Conservation (phyloP, 2,329 filamentous ascomycete species). For the Neonectria neomacrospora region DNA sequence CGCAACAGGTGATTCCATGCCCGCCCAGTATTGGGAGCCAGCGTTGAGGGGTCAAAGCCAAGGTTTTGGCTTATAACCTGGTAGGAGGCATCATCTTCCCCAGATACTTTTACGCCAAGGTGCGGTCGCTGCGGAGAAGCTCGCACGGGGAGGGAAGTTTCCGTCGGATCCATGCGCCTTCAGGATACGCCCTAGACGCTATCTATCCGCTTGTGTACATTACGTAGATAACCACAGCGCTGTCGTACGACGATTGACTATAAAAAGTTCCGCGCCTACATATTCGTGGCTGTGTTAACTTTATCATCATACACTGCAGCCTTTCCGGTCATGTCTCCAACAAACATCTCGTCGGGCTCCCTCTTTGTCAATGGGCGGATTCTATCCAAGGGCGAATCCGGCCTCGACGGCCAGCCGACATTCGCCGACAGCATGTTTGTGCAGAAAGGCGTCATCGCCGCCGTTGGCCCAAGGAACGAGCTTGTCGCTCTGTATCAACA, state of each 20-base stretch:
- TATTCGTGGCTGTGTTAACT: neutral
- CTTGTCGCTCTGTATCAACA: neutral
- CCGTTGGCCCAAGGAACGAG: neutral
- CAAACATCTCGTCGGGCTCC: neutral
- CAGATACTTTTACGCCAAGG: neutral
- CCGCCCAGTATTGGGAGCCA: too few relatives aligned
- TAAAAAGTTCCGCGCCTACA: neutral
- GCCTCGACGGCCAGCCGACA: conserved; percentile 13
- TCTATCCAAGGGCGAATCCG: conserved; percentile 7
- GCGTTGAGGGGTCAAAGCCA: neutral
- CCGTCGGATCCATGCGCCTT: neutral
- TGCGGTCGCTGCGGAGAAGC: neutral
- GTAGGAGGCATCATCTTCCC: neutral
- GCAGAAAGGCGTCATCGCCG: conserved; percentile 11
- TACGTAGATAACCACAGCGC: too few relatives aligned
- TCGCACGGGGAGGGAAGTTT: neutral
- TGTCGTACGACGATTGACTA: neutral
- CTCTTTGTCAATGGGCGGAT: conserved; percentile 24
- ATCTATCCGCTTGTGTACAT: neutral
- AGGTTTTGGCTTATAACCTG: neutral
- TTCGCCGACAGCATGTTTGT: conserved; percentile 23
- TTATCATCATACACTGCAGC: neutral
- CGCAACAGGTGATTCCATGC: too few relatives aligned
- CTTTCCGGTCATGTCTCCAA: neutral
- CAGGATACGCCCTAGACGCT: neutral